Base-by-base conservation (phyloP, 2,329 filamentous ascomycete genomes). In the Didymellaceae sp. region DNA sequence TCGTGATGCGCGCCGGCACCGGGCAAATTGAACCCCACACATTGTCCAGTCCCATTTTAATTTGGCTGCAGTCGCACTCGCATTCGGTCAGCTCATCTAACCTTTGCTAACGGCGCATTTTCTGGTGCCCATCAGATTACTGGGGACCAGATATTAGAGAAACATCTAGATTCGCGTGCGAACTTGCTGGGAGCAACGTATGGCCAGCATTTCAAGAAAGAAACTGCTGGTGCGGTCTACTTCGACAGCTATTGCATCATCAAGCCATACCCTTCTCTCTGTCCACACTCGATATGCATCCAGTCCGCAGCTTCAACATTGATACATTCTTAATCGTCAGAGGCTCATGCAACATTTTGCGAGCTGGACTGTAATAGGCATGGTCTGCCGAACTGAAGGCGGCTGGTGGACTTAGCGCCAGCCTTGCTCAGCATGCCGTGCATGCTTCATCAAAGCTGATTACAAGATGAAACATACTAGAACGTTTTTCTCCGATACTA, bases 281-380 rank as follows among this genome's bases (percentile, higher is more conserved):
- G 28, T 18, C 28, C 17, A 31, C 6, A 45, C 14, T 13, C 41
- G 41, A 41, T 41, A 17, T 32, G 48, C 42, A 32, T 38, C 37
- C 16, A 52, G 42, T 41, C 22, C 28, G 13, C 25, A n/a, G 16
- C 16, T 17, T 33, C 35, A 17, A 13, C 21, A 39, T 46, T 37
- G 35, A 10, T 46, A 46, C 37, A 52, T 46, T 46, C 37, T 46
- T 52, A 52, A 43, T 18, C n/a, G 18, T 25, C 42, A 45, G 41
- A 45, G 45, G 35, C 42, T 52, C 48, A 43, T 33, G 37, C 31
- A 26, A 46, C 21, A 14, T 16, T 3, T 10, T 14, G 32, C 39
- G 16, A 1, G 14, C 48, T 43, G 46, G 8, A 0, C 31, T 24
- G 13, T 11, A 16, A n/a, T 16, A 33, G 48, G 38, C 13, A 38